phyloP scores from a whole-genome alignment of 805 yeast genomes.

The Helenozyma rhizophorensis region DNA sequence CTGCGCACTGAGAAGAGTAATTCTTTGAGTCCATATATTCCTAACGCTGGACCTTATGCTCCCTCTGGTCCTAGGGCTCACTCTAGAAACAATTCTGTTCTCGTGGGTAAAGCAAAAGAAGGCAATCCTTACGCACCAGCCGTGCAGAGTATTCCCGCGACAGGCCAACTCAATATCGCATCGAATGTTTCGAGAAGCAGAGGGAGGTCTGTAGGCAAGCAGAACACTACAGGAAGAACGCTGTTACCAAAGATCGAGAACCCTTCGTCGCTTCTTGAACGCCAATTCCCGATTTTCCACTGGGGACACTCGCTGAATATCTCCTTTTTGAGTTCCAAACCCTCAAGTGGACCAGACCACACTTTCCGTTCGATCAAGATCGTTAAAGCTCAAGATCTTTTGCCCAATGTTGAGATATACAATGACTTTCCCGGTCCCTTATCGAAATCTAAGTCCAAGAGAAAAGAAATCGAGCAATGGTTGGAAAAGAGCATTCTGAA shows the following conservation, averaged over 20 bases:
- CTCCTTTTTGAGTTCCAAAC: slow-evolving; percentile 18
- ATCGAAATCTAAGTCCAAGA: slow-evolving; percentile 49
- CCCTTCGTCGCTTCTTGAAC: slow-evolving; percentile 49
- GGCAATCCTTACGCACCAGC: slow-evolving; percentile 41
- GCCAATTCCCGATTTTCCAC: slow-evolving; percentile 74
- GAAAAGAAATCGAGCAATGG: slow-evolving; percentile 69
- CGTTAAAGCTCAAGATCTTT: slow-evolving; percentile 13
- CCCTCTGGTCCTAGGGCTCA: slow-evolving; percentile 33
- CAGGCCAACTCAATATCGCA: not conserved
- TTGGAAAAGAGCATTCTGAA: slow-evolving; percentile 23
- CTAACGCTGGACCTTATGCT: slow-evolving; percentile 42
- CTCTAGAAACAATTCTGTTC: slow-evolving; percentile 37
- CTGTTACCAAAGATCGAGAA: slow-evolving; percentile 28
- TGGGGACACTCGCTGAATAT: slow-evolving; percentile 45
- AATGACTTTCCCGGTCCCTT: slow-evolving; percentile 67
- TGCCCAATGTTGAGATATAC: slow-evolving; percentile 22
- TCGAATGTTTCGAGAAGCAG: slow-evolving; percentile 8
- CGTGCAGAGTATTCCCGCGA: slow-evolving; percentile 1
- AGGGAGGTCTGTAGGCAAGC: slow-evolving; percentile 7
- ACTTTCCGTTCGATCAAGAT: slow-evolving; percentile 33
- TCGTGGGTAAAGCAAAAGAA: slow-evolving; percentile 38
- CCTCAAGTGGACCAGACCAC: slow-evolving; percentile 30
- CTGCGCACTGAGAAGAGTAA: slow-evolving; percentile 18
- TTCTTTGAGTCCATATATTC: slow-evolving; percentile 37
- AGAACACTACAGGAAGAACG: not conserved